Base-by-base conservation (phyloP, 1,284 basidiomycete species). In the Afroboletus lepidellus region DNA sequence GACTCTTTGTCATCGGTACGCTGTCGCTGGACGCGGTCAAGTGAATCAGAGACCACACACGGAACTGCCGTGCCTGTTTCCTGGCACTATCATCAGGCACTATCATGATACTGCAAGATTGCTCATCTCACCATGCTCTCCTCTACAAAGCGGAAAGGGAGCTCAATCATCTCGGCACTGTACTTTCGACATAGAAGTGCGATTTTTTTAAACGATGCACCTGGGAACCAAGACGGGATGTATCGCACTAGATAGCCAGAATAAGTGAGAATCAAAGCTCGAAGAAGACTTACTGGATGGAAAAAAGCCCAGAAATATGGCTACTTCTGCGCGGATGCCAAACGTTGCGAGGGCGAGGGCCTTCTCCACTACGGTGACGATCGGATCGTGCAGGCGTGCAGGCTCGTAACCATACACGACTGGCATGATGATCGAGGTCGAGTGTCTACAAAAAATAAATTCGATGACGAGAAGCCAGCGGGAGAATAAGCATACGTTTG, bases 321-420 rank as follows among this genome's bases (percentile, higher is more conserved):
- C 47, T n/a, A 48, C 47, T 18, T 48, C 47, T 27, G 47, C 30
- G 5, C 47, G 37, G 25, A 48, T 41, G n/a, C 30, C 33, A 11
- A n/a, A 30, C 8, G 32, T 16, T 27, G 47, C 38, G 21, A 41
- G 38, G 16, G 20, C 30, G 13, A 27, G 16, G 8, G 47, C 23
- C n/a, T 30, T 48, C n/a, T 48, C 23, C 5, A 48, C 47, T 2
- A 41, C 39, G 9, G 25, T 44, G 41, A 66, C 33, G 39, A 66
- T 65, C 11, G 66, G 67, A 34, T 65, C 66, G 5, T 69, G 55
- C 21, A 34, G 57, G 2, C 48, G 60, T 1, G 55, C 60, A 4
- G 51, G 46, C 33, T 69, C 63, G 36, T 66, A 67, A 18, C 66
- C 65, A 15, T 67, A 69, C n/a, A 70, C 57, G 32, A 62, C 42